Conservation (phyloP, 148 eudicot genomes). For the Arctostaphylos glauca region DNA sequence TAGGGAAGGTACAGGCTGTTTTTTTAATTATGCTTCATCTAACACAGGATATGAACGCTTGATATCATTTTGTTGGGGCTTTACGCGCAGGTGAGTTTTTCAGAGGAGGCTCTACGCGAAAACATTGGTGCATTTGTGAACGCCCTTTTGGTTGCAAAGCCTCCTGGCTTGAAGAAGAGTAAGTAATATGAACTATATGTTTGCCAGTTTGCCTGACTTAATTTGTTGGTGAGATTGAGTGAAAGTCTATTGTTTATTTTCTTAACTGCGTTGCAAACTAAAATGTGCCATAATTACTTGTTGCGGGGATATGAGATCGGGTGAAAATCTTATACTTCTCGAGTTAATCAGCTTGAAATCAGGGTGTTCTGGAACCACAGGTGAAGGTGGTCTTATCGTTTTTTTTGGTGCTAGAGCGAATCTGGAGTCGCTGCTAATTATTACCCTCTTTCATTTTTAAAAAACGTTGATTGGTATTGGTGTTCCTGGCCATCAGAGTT, state of each 20-base stretch:
- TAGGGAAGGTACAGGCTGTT: conserved; percentile 67
- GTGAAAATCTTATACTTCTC: neutral
- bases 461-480: neutral
- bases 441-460: neutral
- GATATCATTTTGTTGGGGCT: neutral
- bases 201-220: conserved; percentile 3
- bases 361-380: neutral
- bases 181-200: conserved; percentile 30
- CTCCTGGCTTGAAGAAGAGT: conserved; percentile 91
- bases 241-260: neutral
- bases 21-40: conserved; percentile 10
- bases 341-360: neutral
- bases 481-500: neutral
- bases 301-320: neutral
- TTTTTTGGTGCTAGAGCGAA: neutral
- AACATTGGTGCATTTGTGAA: conserved; percentile 90
- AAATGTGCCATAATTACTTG: neutral
- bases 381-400: neutral
- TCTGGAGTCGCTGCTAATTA: neutral
- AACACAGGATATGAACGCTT: neutral
- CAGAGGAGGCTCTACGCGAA: conserved; percentile 78
- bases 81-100: conserved; percentile 51
- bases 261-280: neutral
- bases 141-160: conserved; percentile 92
- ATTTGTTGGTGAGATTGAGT: conserved; percentile 3